These are phyloP conservation scores for Dactylellina haptotyla DNA, from an alignment of 2,329 filamentous ascomycete species.

Conservation along the genomic window DNA sequence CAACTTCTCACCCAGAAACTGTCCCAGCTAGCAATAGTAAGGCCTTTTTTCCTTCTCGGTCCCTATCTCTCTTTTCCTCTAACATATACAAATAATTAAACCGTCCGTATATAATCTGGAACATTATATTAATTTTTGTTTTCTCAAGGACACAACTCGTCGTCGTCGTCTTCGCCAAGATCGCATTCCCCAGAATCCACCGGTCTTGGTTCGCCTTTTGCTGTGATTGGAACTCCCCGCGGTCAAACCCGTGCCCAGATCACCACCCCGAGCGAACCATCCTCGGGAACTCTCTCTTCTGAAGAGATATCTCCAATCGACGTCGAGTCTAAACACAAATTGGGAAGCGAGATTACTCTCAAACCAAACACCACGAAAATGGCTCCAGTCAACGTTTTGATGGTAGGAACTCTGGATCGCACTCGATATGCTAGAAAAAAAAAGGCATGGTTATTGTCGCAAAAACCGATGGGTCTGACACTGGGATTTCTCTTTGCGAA, in stretches of 20 bases:
- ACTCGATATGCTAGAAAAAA: neutral
- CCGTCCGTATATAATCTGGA: neutral
- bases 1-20: constrained; percentile 36
- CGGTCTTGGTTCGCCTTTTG: constrained; percentile 51
- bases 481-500: constrained; percentile 2
- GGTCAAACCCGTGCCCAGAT: constrained; percentile 53
- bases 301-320: constrained; percentile 54
- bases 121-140: neutral
- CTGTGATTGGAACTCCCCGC: constrained; percentile 54
- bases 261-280: constrained; percentile 50
- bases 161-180: constrained; percentile 54
- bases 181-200: constrained; percentile 52
- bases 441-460: neutral
- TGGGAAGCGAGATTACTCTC: constrained; percentile 46
- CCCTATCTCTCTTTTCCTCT: neutral
- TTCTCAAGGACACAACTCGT: constrained; percentile 40
- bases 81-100: neutral
- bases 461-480: constrained; percentile 16
- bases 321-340: constrained; percentile 50
- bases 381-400: constrained; percentile 72
- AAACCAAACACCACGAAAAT: constrained; percentile 60
- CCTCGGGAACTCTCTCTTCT: constrained; percentile 49
- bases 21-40: constrained; percentile 35
- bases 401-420: constrained; percentile 65
- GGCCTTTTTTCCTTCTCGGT: constrained; percentile 3